These are phyloP conservation scores for Kurtzmaniella fragi DNA, from an alignment of 805 yeast species.

Conservation along the genomic window DNA sequence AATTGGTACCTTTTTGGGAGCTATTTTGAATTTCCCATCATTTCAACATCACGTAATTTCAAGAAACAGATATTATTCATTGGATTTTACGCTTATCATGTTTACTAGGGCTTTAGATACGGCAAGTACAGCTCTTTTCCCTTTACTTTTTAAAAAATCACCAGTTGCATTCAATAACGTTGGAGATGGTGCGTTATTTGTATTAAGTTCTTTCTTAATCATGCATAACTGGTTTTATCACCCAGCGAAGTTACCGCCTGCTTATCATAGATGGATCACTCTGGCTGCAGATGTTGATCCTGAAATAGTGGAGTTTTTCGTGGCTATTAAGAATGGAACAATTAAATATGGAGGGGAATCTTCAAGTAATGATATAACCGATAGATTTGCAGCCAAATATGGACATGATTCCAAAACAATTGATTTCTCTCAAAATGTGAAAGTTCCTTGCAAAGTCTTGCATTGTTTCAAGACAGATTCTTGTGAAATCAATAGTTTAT, in stretches of 20 bases:
- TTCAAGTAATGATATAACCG: constrained; percentile 14
- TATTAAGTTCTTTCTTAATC: constrained; percentile 23
- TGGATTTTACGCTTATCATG: constrained; percentile 32
- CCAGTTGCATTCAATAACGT: neutral
- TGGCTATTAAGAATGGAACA: constrained; percentile 22
- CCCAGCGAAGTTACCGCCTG: constrained; percentile 38
- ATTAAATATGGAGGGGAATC: constrained; percentile 28
- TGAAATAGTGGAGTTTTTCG: constrained; percentile 29
- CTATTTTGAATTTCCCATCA: constrained; percentile 23
- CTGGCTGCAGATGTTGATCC: constrained; percentile 44
- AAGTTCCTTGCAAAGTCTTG: constrained; percentile 30
- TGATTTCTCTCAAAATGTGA: constrained; percentile 9
- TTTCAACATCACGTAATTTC: constrained; percentile 26
- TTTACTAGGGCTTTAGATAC: constrained; percentile 34
- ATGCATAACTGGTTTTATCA: constrained; percentile 36
- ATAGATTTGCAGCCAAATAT: constrained; percentile 23
- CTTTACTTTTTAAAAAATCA: constrained; percentile 1
- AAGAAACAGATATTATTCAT: constrained; percentile 25
- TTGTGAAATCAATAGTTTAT: constrained; percentile 36
- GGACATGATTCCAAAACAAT: constrained; percentile 30
- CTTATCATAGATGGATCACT: constrained; percentile 45
- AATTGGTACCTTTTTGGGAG: constrained; percentile 22
- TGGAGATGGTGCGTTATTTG: constrained; percentile 27
- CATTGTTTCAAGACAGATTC: constrained; percentile 26
- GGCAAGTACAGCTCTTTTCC: constrained; percentile 15